Percentiles rank a stretch among this genome's conserved stretches.
Evolutionary conservation across 2,329 filamentous ascomycete species (phyloP).

Genomic region (Aureobasidium subglaciale): DNA sequence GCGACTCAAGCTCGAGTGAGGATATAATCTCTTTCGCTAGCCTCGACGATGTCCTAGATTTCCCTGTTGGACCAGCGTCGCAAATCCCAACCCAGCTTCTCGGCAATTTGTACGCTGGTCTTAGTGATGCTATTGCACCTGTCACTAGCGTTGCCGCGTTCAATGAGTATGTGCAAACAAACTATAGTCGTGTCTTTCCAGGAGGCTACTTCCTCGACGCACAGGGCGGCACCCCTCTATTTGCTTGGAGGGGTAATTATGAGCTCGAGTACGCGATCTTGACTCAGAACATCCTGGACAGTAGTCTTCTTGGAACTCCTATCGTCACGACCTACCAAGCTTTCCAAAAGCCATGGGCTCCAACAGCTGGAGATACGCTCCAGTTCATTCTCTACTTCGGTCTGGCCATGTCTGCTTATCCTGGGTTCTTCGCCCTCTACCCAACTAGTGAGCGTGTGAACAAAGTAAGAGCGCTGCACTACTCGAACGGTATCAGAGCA

Average conservation of each 20-base stretch:
- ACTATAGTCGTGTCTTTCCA: slow-evolving; percentile 63
- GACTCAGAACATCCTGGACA: slow-evolving; percentile 83
- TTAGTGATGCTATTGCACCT: slow-evolving; percentile 35
- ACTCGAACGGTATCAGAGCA: slow-evolving; percentile 81
- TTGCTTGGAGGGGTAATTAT: slow-evolving; percentile 64
- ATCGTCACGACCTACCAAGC: slow-evolving; percentile 66
- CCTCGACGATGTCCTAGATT: slow-evolving; percentile 22
- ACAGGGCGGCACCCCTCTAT: slow-evolving; percentile 48
- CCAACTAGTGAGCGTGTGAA: slow-evolving; percentile 74
- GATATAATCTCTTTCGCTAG: slow-evolving; percentile 19
- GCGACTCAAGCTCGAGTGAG: slow-evolving; percentile 14
- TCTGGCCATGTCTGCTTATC: slow-evolving; percentile 68
- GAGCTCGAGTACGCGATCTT: slow-evolving; percentile 62
- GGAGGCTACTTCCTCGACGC: slow-evolving; percentile 72
- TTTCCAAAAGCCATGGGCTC: slow-evolving; percentile 68
- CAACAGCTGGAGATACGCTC: slow-evolving; percentile 62
- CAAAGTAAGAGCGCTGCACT: slow-evolving; percentile 77
- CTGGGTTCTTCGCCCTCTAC: slow-evolving; percentile 83
- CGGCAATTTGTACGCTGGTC: slow-evolving; percentile 22
- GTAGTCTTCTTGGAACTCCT: slow-evolving; percentile 60
- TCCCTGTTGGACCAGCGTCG: slow-evolving; percentile 35
- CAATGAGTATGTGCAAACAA: slow-evolving; percentile 53
- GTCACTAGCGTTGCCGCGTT: slow-evolving; percentile 64
- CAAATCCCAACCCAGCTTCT: slow-evolving; percentile 28
- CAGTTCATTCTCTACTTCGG: slow-evolving; percentile 78